A percentile compares a stretch with the other conserved stretches of the same genome.
phyloP scores from a whole-genome alignment of 202 grass and related monocot species.

The Musa balbisiana region DNA sequence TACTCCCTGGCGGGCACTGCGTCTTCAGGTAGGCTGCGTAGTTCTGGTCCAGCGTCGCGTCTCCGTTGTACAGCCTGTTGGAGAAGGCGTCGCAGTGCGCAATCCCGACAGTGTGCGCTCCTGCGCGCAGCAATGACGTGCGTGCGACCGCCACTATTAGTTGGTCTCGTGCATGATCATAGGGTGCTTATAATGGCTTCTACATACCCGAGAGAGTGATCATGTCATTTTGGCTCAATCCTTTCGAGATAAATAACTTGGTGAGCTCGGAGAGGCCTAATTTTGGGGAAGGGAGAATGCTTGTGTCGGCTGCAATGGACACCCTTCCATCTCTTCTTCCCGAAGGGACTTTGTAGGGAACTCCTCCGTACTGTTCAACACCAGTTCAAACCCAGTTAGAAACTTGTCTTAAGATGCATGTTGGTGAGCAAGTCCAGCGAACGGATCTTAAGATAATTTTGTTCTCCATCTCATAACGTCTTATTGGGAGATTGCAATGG shows the following conservation, averaged over 20 bases:
- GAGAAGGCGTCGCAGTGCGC: constrained; percentile 47
- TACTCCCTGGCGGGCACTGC: constrained; percentile 32
- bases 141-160: too few relatives aligned
- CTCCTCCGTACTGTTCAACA: constrained; percentile 31
- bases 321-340: constrained; percentile 51
- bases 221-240: constrained; percentile 38
- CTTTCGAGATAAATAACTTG: constrained; percentile 25
- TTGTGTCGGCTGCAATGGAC: constrained; percentile 32
- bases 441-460: neutral
- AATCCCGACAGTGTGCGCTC: constrained; percentile 40
- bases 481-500: neutral
- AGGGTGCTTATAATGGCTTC: too few relatives aligned
- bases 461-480: neutral
- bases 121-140: neutral
- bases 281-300: constrained; percentile 28
- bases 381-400: neutral
- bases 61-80: constrained; percentile 29
- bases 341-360: constrained; percentile 32
- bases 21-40: constrained; percentile 32
- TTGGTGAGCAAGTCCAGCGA: neutral
- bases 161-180: too few relatives aligned
- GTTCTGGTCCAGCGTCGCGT: constrained; percentile 41
- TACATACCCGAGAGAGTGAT: constrained; percentile 43
- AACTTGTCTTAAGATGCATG: neutral
- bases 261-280: constrained; percentile 21